phyloP scores from a whole-genome alignment of 176 grass and related monocot genomes.

The Triticum dicoccoides region DNA sequence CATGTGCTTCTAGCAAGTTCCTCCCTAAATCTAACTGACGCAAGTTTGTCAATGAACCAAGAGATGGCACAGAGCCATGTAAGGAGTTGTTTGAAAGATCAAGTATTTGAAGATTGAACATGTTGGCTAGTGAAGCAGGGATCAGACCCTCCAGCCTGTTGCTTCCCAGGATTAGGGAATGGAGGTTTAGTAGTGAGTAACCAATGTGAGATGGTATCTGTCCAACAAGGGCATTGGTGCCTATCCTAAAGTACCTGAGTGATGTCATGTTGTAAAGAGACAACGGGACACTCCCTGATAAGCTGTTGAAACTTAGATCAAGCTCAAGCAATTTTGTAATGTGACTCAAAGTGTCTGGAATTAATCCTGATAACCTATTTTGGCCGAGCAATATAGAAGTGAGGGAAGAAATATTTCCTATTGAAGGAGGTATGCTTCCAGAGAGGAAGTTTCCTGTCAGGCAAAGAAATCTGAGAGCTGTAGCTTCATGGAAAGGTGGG shows the following conservation, averaged over 20 bases:
- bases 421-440: conserved; percentile 19
- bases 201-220: not conserved
- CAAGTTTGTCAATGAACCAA: not conserved
- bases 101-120: not conserved
- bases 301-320: conserved; percentile 17
- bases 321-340: not conserved
- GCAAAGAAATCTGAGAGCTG: not conserved
- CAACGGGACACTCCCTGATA: not conserved
- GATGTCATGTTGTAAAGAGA: conserved; percentile 10
- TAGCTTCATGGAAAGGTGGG: not conserved
- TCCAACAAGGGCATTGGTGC: conserved; percentile 24
- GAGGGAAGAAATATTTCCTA: conserved; percentile 29
- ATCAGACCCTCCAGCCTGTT: not conserved
- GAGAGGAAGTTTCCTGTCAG: conserved; percentile 13
- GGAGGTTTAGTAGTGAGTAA: not conserved
- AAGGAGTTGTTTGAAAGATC: conserved; percentile 13
- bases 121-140: conserved; percentile 1
- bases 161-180: not conserved
- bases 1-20: conserved; percentile 14
- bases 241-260: not conserved
- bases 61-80: conserved; percentile 3
- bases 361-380: conserved; percentile 10
- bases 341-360: not conserved
- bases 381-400: not conserved
- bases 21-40: not conserved